Percentiles rank a stretch among this genome's conserved stretches.
These are phyloP conservation scores for Coprinellus micaceus DNA, from an alignment of 768 basidiomycete species.

Conservation along the genomic window DNA sequence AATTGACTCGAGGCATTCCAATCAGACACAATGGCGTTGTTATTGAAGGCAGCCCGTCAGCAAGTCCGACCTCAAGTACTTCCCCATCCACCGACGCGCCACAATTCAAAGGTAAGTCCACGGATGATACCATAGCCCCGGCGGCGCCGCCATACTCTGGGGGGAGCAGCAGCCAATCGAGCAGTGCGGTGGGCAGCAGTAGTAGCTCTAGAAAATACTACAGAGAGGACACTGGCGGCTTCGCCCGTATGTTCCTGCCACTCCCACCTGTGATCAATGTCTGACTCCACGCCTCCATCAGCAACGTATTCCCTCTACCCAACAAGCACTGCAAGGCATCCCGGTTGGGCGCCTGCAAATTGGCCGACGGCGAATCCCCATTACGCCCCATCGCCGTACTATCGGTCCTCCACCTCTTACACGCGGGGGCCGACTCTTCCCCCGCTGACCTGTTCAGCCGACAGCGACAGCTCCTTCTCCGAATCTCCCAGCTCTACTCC, in stretches of 20 bases:
- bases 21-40: constrained; percentile 65
- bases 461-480: constrained; percentile 5
- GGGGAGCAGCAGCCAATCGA: constrained; percentile 12
- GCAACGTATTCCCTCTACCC: constrained; percentile 14
- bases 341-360: constrained; percentile 20
- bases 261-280: constrained; percentile 8
- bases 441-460: not conserved
- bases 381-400: constrained; percentile 45
- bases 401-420: constrained; percentile 35
- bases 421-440: not conserved
- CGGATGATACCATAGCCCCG: constrained; percentile 4
- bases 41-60: constrained; percentile 43
- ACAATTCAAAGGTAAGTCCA: constrained; percentile 1
- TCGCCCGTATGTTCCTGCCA: constrained; percentile 3
- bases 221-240: not conserved
- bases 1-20: constrained; percentile 4
- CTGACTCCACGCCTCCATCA: constrained; percentile 2
- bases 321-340: constrained; percentile 15
- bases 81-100: constrained; percentile 36
- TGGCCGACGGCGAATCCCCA: constrained; percentile 25
- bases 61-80: constrained; percentile 18
- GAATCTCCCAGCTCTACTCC: not conserved
- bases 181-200: not conserved
- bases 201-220: not conserved
- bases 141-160: constrained; percentile 16